phyloP scores from a whole-genome alignment of 352 stramenopile species.

The Blastocystis sp. region DNA sequence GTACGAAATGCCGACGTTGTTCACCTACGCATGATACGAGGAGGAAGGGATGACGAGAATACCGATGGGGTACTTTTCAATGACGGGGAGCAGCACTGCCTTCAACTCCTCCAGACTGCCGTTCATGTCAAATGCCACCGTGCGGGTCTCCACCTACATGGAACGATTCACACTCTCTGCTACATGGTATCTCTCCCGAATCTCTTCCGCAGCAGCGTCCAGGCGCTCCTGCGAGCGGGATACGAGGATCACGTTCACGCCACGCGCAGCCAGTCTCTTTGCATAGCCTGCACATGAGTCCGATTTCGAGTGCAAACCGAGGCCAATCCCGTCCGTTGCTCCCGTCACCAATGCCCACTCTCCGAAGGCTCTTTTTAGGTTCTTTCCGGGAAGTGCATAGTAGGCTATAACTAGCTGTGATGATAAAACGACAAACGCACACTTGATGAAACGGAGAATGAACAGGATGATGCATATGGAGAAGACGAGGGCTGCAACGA shows the following conservation, averaged over 20 bases:
- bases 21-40: conserved; percentile 76
- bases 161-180: neutral
- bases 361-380: conserved; percentile 87
- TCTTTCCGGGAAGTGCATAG: conserved; percentile 88
- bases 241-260: conserved; percentile 93
- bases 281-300: conserved; percentile 88
- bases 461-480: conserved; percentile 18
- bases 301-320: conserved; percentile 83
- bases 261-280: conserved; percentile 91
- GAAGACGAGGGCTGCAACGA: neutral
- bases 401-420: conserved; percentile 69
- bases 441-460: conserved; percentile 47
- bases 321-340: conserved; percentile 88
- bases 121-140: conserved; percentile 76
- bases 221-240: conserved; percentile 91
- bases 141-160: conserved; percentile 70
- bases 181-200: conserved; percentile 84
- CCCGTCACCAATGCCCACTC: conserved; percentile 94
- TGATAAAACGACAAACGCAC: neutral
- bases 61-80: conserved; percentile 86
- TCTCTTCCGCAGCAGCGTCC: conserved; percentile 86
- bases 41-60: conserved; percentile 77
- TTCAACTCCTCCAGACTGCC: conserved; percentile 73
- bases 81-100: conserved; percentile 58
- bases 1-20: conserved; percentile 98